Percentiles rank a stretch among this genome's conserved stretches.
Conservation (phyloP, 73 alveolate genomes). For the Tetrahymena malaccensis region DNA sequence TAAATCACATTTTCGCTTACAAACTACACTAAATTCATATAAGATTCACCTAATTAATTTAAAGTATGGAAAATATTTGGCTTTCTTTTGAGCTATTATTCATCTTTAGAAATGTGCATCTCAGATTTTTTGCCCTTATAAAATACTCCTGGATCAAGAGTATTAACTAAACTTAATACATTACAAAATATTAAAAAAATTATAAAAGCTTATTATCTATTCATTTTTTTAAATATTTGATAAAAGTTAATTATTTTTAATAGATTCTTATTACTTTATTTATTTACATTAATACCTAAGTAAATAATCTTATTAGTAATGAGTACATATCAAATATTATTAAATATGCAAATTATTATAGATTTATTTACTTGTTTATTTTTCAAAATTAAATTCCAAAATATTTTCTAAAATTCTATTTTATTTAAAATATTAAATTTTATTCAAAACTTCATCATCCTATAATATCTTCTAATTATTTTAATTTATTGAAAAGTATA, state of each 20-base stretch:
- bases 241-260: too few species aligned
- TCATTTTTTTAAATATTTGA: neutral
- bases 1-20: neutral
- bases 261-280: neutral
- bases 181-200: neutral
- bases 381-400: too few species aligned
- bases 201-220: neutral
- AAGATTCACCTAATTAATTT: neutral
- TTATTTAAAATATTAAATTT: too few species aligned
- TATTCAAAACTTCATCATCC: too few species aligned
- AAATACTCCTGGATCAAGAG: neutral
- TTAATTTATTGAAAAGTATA: too few species aligned
- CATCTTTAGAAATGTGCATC: neutral
- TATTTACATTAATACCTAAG: neutral
- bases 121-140: neutral
- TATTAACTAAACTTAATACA: neutral
- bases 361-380: too few species aligned
- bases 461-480: too few species aligned
- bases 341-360: too few species aligned
- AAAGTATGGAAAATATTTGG: neutral
- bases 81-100: neutral
- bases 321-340: too few species aligned
- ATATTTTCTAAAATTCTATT: too few species aligned
- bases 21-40: neutral
- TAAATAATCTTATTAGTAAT: neutral